Conservation (phyloP, 2,329 filamentous ascomycete genomes). For the Geosmithia morbida region DNA sequence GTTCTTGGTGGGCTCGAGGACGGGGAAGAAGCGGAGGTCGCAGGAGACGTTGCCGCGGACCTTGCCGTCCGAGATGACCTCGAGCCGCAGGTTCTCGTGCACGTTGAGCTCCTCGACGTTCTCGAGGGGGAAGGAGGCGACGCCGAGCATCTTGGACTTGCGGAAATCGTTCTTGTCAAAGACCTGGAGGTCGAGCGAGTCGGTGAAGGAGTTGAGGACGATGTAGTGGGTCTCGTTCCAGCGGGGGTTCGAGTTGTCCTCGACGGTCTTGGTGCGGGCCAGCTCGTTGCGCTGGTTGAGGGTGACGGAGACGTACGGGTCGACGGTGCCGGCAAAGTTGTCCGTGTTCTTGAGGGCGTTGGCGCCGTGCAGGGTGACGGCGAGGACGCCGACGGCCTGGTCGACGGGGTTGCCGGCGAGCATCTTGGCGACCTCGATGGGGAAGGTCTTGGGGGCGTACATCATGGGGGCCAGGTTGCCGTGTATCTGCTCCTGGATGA, state of each 20-base stretch:
- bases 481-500: conserved; percentile 95
- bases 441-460: conserved; percentile 96
- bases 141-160: conserved; percentile 90
- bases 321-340: conserved; percentile 80
- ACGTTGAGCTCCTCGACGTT: conserved; percentile 62
- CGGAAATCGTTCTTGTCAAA: conserved; percentile 93
- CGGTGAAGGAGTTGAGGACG: conserved; percentile 81
- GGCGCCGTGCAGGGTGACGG: conserved; percentile 80
- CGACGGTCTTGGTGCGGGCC: conserved; percentile 76
- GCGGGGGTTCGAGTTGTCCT: conserved; percentile 71
- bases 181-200: conserved; percentile 69
- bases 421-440: conserved; percentile 97
- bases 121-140: conserved; percentile 74
- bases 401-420: conserved; percentile 86
- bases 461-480: conserved; percentile 91
- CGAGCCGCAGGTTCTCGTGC: conserved; percentile 72
- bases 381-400: conserved; percentile 87
- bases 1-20: conserved; percentile 57
- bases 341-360: conserved; percentile 90
- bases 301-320: conserved; percentile 77
- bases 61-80: conserved; percentile 74
- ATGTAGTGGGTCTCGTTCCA: conserved; percentile 98
- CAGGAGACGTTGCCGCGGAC: conserved; percentile 64
- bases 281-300: conserved; percentile 72
- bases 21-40: conserved; percentile 91